phyloP scores from a whole-genome alignment of 208 protist genomes.

The Acanthamoeba royreba region DNA sequence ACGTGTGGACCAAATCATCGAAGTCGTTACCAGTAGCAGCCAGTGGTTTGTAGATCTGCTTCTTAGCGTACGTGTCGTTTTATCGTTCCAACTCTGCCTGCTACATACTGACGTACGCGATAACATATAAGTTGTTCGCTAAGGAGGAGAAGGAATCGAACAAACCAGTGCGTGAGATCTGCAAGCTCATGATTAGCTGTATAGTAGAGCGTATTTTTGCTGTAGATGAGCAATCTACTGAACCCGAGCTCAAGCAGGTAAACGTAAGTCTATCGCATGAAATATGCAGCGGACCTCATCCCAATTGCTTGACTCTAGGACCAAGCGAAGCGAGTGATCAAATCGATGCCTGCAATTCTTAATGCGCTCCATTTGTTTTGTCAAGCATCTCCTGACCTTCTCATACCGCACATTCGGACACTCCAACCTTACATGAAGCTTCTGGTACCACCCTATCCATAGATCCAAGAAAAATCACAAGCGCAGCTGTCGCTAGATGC shows the following conservation, averaged over 20 bases:
- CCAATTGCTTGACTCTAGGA: not conserved
- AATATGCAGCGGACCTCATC: not conserved
- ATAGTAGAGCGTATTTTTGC: constrained; percentile 21
- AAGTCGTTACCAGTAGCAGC: not conserved
- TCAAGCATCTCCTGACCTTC: not conserved
- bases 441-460: not conserved
- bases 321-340: not conserved
- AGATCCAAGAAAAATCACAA: not conserved
- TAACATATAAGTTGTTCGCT: not conserved
- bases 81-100: too few species aligned
- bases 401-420: constrained; percentile 24
- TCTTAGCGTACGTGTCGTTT: not conserved
- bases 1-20: constrained; percentile 23
- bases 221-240: not conserved
- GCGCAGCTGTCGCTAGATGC: not conserved
- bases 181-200: not conserved
- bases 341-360: not conserved
- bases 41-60: constrained; percentile 44
- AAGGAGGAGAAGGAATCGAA: not conserved
- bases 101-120: not conserved
- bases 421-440: constrained; percentile 45
- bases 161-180: not conserved
- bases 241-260: not conserved
- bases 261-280: too few species aligned
- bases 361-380: constrained; percentile 7